A percentile compares a stretch with the other conserved stretches of the same genome.
Conservation (phyloP, 2,329 filamentous ascomycete genomes). For the Botryotinia narcissicola region DNA sequence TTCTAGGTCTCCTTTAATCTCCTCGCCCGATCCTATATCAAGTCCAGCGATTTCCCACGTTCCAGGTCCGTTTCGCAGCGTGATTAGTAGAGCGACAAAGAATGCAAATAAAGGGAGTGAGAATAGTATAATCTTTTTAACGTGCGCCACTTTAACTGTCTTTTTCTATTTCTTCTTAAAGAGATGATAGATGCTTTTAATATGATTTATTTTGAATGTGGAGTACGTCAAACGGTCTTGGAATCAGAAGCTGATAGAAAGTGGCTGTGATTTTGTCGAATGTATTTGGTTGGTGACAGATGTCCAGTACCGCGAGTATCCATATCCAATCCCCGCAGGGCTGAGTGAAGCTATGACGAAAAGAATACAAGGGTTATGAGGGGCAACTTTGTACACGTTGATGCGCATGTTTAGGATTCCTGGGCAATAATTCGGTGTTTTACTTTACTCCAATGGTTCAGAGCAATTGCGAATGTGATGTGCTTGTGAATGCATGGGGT, state of each 20-base stretch:
- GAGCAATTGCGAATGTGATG: background rate
- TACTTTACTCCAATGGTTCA: background rate
- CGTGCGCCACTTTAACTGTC: constrained; percentile 28
- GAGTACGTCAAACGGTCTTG: background rate
- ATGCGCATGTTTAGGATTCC: constrained; percentile 8
- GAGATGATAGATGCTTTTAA: background rate
- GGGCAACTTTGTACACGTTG: constrained; percentile 21
- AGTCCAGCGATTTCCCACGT: background rate
- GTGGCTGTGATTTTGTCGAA: constrained; percentile 8
- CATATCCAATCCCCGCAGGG: constrained; percentile 21
- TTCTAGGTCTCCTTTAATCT: background rate
- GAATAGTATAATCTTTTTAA: constrained; percentile 25
- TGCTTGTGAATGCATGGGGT: background rate
- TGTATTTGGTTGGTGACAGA: background rate
- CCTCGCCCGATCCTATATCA: background rate
- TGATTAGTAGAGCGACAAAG: constrained; percentile 25
- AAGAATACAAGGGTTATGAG: background rate
- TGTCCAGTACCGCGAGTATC: constrained; percentile 21
- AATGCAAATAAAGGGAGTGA: constrained; percentile 26
- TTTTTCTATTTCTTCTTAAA: background rate
- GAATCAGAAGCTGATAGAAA: constrained; percentile 13
- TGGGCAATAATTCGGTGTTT: background rate
- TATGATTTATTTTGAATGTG: background rate
- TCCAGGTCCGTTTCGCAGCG: constrained; percentile 23
- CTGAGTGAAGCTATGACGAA: constrained; percentile 25